These are phyloP conservation scores for Murraya paniculata DNA, from an alignment of 345 rosid genomes.

Conservation along the genomic window DNA sequence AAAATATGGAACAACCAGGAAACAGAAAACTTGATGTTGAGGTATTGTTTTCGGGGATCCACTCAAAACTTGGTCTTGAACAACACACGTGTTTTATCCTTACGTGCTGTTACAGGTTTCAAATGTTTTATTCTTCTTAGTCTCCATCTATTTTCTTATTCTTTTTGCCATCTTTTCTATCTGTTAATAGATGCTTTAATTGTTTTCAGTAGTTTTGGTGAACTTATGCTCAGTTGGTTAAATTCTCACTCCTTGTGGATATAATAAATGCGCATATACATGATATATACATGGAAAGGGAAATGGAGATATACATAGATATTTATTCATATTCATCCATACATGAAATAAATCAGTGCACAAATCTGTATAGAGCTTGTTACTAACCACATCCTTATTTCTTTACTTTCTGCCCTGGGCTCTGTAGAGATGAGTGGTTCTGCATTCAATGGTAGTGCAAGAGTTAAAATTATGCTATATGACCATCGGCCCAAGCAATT, in stretches of 20 bases:
- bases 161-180: background rate
- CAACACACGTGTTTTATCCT: background rate
- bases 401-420: slow-evolving; percentile 7
- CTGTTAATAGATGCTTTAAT: too few relatives aligned
- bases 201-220: background rate
- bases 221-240: background rate
- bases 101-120: background rate
- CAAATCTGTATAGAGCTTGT: background rate
- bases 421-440: slow-evolving; percentile 65
- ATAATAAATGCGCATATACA: too few relatives aligned
- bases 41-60: background rate
- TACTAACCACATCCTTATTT: background rate
- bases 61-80: background rate
- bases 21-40: background rate
- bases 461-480: slow-evolving; percentile 36
- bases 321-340: background rate
- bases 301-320: too few relatives aligned
- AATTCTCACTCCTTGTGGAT: too few relatives aligned
- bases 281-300: too few relatives aligned
- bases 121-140: background rate
- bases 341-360: background rate
- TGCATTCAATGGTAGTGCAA: slow-evolving; percentile 22
- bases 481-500: slow-evolving; percentile 66
- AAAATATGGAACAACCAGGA: background rate
- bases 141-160: background rate